Evolutionary conservation across 1,139 yeast species (phyloP).

Genomic region (Candida sp.): DNA sequence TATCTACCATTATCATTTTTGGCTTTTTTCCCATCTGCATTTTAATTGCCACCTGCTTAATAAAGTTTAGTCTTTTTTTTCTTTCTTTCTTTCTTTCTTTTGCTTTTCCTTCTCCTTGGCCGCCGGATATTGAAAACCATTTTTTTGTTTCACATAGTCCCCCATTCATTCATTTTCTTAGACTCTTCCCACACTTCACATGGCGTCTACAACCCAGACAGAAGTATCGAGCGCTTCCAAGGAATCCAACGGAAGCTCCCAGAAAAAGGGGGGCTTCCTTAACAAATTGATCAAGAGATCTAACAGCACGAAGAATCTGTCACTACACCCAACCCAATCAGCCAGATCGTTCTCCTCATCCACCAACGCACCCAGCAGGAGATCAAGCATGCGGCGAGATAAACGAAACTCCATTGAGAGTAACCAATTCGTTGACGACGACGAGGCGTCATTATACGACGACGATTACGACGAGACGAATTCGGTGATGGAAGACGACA

Average conservation of each 20-base stretch:
- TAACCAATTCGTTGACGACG: constrained; percentile 12
- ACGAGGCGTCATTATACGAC: constrained; percentile 14
- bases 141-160: background rate
- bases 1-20: background rate
- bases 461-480: constrained; percentile 15
- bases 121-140: background rate
- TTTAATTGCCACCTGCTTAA: background rate
- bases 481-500: constrained; percentile 11
- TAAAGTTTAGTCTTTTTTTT: background rate
- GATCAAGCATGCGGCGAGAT: constrained; percentile 3
- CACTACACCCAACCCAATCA: background rate
- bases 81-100: no score
- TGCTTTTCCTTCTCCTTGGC: no score
- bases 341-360: background rate
- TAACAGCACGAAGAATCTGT: background rate
- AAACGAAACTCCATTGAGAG: constrained; percentile 5
- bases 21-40: background rate
- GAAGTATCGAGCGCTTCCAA: background rate
- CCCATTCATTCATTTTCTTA: background rate
- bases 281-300: constrained; percentile 14
- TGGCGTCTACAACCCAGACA: background rate
- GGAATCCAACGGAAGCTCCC: background rate
- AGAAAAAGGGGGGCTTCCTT: constrained; percentile 15
- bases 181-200: background rate
- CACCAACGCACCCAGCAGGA: background rate